Base-by-base conservation (phyloP, 2,329 filamentous ascomycete genomes). In the Ophiosphaerella narmari region DNA sequence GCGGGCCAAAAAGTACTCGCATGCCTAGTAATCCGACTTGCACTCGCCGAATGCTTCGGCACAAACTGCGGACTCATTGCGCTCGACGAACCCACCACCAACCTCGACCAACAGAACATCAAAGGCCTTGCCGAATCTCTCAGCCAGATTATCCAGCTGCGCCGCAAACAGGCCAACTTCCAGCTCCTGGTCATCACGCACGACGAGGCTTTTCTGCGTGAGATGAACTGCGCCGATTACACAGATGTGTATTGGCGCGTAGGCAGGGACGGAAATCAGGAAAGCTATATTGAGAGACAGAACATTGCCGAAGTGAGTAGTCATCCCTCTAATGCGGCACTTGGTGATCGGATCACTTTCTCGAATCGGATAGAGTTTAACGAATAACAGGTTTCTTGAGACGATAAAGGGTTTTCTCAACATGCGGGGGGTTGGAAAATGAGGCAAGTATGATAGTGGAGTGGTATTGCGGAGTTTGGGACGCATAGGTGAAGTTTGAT, bases 131-230 rank as follows among this genome's bases (percentile, higher is more conserved):
- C 94, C 7, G 82, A 88, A 71, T 90, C 89, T 39, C 77, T 99
- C 64, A 88, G 94, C 66, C 84, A 87, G 65, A 96, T 99, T 67
- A 97, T 99, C 75, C 83, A 88, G 63, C 78, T 86, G 13, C 86
- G 95, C 7, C 85, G 89, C 71, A 85, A 87, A 54, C 94, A 99
- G 80, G 84, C 86, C 48, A 99, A 99, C 72, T 97, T 99, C 75
- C 95, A 99, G 78, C 84, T 99, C 48, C 94, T 99, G 68, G 90
- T 99, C 67, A 99, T 99, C 73, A 99, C 94, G 4, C 94, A 99
- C 79, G 94, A 99, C 75, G 95, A 97, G 76, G 91, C 96, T 67
- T 99, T 99, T 66, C 70, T 99, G 68, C 83, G 88, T 46, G 86
- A 91, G 67, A 99, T 99, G 94, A 87, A 91, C 61, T 96, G 91